Evolutionary conservation across 768 basidiomycete species (phyloP), one percentile per base, ranked within the genome.

Genomic region (Steccherinum ochraceum): DNA sequence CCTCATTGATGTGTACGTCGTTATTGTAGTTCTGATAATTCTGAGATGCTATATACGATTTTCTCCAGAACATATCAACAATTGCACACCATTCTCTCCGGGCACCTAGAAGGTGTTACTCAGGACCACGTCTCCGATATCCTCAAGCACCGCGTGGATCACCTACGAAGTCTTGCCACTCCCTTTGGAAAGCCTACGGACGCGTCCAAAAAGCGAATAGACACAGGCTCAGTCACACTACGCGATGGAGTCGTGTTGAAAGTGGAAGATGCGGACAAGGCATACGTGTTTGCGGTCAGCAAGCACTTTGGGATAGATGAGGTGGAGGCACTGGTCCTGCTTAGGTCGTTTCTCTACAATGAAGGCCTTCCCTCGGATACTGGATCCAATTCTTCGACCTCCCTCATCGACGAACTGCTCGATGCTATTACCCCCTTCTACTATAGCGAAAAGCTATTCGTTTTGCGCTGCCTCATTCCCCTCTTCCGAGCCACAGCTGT

Each of bases 351-450:
- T 60, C 70, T 89, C 7, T 85, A 86, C 68, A 86, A 91, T 62
- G 78, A 84, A 63, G 87, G 86, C 3, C 70, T 88, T 5, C 82
- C 83, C 10, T 62, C 77, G 11, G 67, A 64, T 19, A 68, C 77
- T 0, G 74, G 71, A 41, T 64, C 74, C 27, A 66, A 71, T 24
- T 71, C 80, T n/a, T 67, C 69, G 44, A 64, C 64, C 5, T 18
- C n/a, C 7, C 66, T 84, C 58, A 71, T 75, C 10, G 75, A 78
- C 25, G 81, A 84, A 55, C 70, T 88, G 13, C 65, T 90, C 24
- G 78, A 82, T 49, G 79, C 80, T 23, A 81, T 95, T 58, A 86
- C 84, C 0, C 79, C 83, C 4, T 93, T 90, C 76, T 89, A 89
- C 66, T 81, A 82, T 56, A 81, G 85, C 3, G 93, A 97, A 64